Evolutionary conservation across 106 monocot genomes (phyloP).

Genomic region (Agapanthus africanus): DNA sequence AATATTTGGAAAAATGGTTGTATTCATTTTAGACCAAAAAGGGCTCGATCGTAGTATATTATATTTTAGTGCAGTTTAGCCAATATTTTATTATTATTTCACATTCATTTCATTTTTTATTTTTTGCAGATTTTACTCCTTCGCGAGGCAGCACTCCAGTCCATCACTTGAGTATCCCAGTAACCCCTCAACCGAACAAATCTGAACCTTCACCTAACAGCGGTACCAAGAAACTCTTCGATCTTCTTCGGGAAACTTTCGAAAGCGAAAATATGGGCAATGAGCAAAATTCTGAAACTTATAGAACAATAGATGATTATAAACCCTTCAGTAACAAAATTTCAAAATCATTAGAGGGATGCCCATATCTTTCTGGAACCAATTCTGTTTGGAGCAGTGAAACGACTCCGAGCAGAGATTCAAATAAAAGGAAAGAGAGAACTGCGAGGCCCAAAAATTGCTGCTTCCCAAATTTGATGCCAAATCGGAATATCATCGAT

Average conservation of each 20-base stretch:
- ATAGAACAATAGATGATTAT: background rate
- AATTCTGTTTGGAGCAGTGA: constrained; percentile 19
- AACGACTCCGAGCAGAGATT: constrained; percentile 14
- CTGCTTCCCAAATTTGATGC: constrained; percentile 51
- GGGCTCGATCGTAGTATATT: too few species aligned
- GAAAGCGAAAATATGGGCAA: too few species aligned
- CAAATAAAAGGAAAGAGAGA: constrained; percentile 33
- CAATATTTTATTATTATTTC: background rate
- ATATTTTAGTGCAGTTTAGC: too few species aligned
- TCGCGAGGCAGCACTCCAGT: too few species aligned
- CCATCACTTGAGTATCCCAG: constrained; percentile 5
- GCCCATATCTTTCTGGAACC: constrained; percentile 14
- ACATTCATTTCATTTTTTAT: background rate
- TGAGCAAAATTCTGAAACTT: too few species aligned
- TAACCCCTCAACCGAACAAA: constrained; percentile 16
- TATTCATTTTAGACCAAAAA: too few species aligned
- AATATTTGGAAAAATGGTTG: too few species aligned
- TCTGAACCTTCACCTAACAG: too few species aligned
- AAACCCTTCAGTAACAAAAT: constrained; percentile 3
- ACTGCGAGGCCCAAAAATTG: constrained; percentile 28
- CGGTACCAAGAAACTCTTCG: constrained; percentile 40
- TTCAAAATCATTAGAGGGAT: constrained; percentile 13
- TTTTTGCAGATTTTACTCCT: constrained; percentile 48
- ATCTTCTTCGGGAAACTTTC: constrained; percentile 28
- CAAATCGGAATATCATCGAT: constrained; percentile 9